These are phyloP conservation scores for Hyphodiscus sp. DNA, from an alignment of 2,329 filamentous ascomycete species.

Conservation along the genomic window DNA sequence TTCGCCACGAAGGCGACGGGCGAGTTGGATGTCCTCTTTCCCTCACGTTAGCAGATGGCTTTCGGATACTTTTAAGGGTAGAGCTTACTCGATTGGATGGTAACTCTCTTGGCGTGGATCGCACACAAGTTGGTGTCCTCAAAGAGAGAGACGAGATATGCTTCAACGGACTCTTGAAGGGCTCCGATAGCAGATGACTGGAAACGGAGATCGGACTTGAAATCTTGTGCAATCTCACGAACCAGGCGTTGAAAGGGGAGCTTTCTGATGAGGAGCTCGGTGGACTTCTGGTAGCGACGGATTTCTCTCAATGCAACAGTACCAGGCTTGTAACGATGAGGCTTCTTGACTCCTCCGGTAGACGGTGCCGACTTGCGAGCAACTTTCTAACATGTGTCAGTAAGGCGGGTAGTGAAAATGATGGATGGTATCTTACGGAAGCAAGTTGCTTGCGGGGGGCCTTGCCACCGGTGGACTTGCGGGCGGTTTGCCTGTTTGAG, in stretches of 20 bases:
- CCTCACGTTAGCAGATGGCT: too few relatives aligned
- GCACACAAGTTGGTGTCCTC: constrained; percentile 93
- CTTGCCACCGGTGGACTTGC: constrained; percentile 73
- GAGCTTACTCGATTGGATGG: constrained; percentile 99
- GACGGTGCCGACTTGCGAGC: constrained; percentile 97
- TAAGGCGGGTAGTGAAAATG: neutral
- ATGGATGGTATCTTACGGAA: constrained; percentile 40
- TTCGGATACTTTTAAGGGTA: too few relatives aligned
- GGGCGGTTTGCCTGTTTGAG: constrained; percentile 8
- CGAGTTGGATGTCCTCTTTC: constrained; percentile 97
- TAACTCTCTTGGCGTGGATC: constrained; percentile 30
- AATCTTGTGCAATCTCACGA: constrained; percentile 92
- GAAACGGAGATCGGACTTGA: constrained; percentile 95
- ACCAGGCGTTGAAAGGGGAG: constrained; percentile 97
- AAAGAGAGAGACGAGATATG: constrained; percentile 95
- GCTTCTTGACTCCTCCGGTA: constrained; percentile 96
- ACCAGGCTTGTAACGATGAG: constrained; percentile 82
- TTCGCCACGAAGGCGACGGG: constrained; percentile 90
- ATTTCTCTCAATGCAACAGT: constrained; percentile 98
- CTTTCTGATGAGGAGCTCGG: constrained; percentile 93
- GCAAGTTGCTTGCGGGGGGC: constrained; percentile 92
- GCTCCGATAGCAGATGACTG: constrained; percentile 97
- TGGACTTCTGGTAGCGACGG: constrained; percentile 95
- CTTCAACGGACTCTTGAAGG: constrained; percentile 97
- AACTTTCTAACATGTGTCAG: constrained; percentile 48